Evolutionary conservation across 345 rosid genomes (phyloP).

Genomic region (Brassica napus): Da-Ae NC_063447.1:61394001-61394500

Average conservation of each 20-base stretch:
- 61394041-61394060: conserved; percentile 97
- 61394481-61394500: conserved; percentile 66
- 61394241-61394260: conserved; percentile 63
- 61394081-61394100: conserved; percentile 78
- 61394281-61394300: conserved; percentile 61
- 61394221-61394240: conserved; percentile 67
- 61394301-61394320: conserved; percentile 78
- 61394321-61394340: conserved; percentile 86
- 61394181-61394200: conserved; percentile 74
- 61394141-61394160: conserved; percentile 82
- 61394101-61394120: conserved; percentile 72
- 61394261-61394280: conserved; percentile 48
- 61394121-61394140: conserved; percentile 91
- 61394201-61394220: conserved; percentile 76
- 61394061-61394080: conserved; percentile 98
- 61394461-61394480: conserved; percentile 68
- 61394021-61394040: conserved; percentile 93
- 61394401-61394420: conserved; percentile 94
- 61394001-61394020: conserved; percentile 78
- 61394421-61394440: conserved; percentile 94
- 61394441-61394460: conserved; percentile 75
- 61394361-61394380: conserved; percentile 96
- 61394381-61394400: conserved; percentile 86
- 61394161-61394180: conserved; percentile 82
- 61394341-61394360: conserved; percentile 99